These are phyloP conservation scores for Trypanosoma boissoni DNA, from an alignment of 208 protist species.

Conservation along the genomic window DNA sequence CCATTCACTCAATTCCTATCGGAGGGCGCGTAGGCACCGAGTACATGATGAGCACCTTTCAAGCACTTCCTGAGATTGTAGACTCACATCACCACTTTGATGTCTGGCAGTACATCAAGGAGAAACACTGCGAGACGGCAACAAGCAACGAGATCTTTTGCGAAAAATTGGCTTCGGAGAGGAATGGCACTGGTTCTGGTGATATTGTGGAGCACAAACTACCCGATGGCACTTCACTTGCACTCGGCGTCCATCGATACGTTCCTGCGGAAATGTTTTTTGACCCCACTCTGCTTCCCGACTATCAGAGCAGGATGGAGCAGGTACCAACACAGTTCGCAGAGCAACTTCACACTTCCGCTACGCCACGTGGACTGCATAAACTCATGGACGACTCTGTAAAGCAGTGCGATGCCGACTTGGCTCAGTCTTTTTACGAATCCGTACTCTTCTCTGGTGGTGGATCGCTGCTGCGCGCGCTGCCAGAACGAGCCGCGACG, in stretches of 20 bases:
- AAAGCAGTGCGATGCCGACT: conserved; percentile 74
- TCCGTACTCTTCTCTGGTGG: conserved; percentile 95
- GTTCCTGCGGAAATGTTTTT: conserved; percentile 70
- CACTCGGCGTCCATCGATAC: conserved; percentile 60
- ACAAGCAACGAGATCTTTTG: neutral
- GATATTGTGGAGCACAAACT: conserved; percentile 50
- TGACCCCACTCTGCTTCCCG: conserved; percentile 52
- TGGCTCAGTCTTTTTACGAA: conserved; percentile 68
- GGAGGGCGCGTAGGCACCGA: conserved; percentile 76
- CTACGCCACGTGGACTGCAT: conserved; percentile 53
- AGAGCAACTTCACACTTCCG: conserved; percentile 66
- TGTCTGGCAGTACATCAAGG: conserved; percentile 87
- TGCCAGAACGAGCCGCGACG: conserved; percentile 59
- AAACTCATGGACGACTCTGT: conserved; percentile 70
- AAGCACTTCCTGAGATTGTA: conserved; percentile 37
- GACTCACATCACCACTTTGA: conserved; percentile 38
- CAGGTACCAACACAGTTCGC: conserved; percentile 50
- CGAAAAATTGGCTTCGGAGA: neutral
- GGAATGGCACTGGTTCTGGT: conserved; percentile 23
- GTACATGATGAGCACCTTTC: conserved; percentile 29
- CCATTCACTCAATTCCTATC: conserved; percentile 77
- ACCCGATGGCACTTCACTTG: conserved; percentile 78
- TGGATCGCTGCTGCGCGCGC: conserved; percentile 63
- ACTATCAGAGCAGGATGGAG: conserved; percentile 33
- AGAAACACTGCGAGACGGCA: conserved; percentile 56